Percentiles rank a stretch among this genome's conserved stretches.
phyloP scores from a whole-genome alignment of 805 yeast species.

The Teunomyces atbi region DNA sequence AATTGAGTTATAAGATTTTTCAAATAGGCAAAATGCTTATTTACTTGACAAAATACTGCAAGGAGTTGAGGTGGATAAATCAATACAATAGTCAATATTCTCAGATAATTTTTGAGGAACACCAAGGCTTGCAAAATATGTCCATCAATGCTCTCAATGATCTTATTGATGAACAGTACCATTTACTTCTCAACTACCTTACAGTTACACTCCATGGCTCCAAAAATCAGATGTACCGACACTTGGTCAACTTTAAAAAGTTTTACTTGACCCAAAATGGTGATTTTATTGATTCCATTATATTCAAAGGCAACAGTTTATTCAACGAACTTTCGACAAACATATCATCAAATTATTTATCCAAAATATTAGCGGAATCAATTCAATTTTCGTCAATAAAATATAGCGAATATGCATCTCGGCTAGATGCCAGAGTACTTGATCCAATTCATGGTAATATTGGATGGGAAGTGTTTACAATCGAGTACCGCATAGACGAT shows the following conservation, averaged over 20 bases:
- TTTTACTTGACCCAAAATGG: constrained; percentile 71
- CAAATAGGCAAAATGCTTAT: constrained; percentile 72
- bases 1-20: constrained; percentile 45
- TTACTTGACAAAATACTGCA: constrained; percentile 63
- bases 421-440: constrained; percentile 80
- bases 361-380: constrained; percentile 64
- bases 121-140: constrained; percentile 34
- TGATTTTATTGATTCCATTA: constrained; percentile 74
- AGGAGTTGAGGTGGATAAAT: constrained; percentile 64
- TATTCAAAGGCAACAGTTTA: constrained; percentile 50
- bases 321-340: constrained; percentile 62
- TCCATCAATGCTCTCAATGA: constrained; percentile 33
- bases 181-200: constrained; percentile 52
- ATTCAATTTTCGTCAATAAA: constrained; percentile 53
- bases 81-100: constrained; percentile 37
- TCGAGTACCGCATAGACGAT: constrained; percentile 65
- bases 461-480: constrained; percentile 92
- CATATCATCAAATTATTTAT: constrained; percentile 63
- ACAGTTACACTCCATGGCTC: constrained; percentile 44
- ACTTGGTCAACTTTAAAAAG: constrained; percentile 61
- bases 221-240: constrained; percentile 49
- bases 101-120: constrained; percentile 25
- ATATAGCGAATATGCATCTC: constrained; percentile 40
- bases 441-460: constrained; percentile 66
- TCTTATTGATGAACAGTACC: constrained; percentile 42